Conservation (phyloP, 768 basidiomycete genomes). For the Macrolepiota dolichaula region DNA sequence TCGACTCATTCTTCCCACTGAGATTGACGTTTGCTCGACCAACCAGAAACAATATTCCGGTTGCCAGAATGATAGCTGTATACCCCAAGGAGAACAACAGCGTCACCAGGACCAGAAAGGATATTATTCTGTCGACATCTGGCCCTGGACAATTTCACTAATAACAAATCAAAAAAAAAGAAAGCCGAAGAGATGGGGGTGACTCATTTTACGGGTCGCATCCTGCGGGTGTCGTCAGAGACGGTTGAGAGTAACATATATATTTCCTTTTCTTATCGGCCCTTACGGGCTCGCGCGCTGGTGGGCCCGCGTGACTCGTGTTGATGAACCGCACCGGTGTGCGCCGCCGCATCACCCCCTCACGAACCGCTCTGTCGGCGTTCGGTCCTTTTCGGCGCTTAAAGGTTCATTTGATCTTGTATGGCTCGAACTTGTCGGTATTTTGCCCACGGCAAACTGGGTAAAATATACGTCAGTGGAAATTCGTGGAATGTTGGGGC, state of each 20-base stretch:
- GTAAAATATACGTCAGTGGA: background rate
- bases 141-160: background rate
- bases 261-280: background rate
- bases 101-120: background rate
- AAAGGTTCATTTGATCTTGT: too few species aligned
- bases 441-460: background rate
- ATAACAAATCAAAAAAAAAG: slow-evolving; percentile 3
- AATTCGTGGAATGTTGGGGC: background rate
- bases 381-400: background rate
- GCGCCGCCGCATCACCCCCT: background rate
- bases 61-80: background rate
- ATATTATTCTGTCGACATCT: background rate
- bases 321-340: background rate
- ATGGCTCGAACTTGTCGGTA: background rate
- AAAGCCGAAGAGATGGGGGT: background rate
- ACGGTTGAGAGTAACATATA: background rate
- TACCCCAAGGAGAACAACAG: background rate
- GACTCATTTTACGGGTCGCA: slow-evolving; percentile 3
- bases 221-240: background rate
- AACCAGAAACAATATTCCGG: too few species aligned
- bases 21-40: too few species aligned
- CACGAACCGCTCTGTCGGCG: background rate
- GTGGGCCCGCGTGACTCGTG: background rate
- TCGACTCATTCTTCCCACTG: background rate
- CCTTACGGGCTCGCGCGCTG: background rate